Base-by-base conservation (phyloP, 2,329 filamentous ascomycete genomes). In the Didymella arachidicola region DNA sequence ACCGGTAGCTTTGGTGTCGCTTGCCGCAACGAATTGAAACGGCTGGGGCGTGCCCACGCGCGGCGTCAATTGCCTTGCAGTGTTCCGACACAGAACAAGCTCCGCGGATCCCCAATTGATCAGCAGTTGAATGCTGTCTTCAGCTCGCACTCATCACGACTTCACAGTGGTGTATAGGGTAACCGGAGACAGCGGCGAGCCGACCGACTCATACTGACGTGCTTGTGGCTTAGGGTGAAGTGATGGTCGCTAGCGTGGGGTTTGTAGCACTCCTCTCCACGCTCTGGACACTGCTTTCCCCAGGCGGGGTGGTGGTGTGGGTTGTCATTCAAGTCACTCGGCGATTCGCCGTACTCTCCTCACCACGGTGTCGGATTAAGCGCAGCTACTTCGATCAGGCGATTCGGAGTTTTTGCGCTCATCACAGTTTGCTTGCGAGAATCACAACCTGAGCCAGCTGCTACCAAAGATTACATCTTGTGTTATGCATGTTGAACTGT, bases 51-150 rank as follows among this genome's bases (percentile, higher is more conserved):
- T 50, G 56, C 56, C 50, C 50, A 50, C 50, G 46, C 50, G 50
- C 45, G 49, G 50, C 34, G 27, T 46, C 46, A 53, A 22, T 34
- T 45, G 38, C 39, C 26, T 36, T 45, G 43, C 7, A 10, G 19
- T 38, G 16, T 42, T 47, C 27, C 42, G 6, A 26, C 41, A 39
- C 39, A 30, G 2, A 36, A 22, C 14, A 48, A 16, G 7, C 19
- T 46, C 32, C 41, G 45, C 50, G 50, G 51, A 22, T 59, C 56
- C 50, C 41, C 46, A 51, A 51, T 11, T 46, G 45, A 59, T 54
- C 50, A 46, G 44, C 56, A 51, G n/a, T 43, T 19, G 22, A 10
- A 10, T 12, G 11, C 19, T 27, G 27, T 14, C 19, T 26, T 50
- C 41, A 41, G 25, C 47, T 50, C 32, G 43, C 32, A 26, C 30